Evolutionary conservation across 2,329 filamentous ascomycete genomes (phyloP).

Genomic region (Phyllosticta citriasiana): DNA sequence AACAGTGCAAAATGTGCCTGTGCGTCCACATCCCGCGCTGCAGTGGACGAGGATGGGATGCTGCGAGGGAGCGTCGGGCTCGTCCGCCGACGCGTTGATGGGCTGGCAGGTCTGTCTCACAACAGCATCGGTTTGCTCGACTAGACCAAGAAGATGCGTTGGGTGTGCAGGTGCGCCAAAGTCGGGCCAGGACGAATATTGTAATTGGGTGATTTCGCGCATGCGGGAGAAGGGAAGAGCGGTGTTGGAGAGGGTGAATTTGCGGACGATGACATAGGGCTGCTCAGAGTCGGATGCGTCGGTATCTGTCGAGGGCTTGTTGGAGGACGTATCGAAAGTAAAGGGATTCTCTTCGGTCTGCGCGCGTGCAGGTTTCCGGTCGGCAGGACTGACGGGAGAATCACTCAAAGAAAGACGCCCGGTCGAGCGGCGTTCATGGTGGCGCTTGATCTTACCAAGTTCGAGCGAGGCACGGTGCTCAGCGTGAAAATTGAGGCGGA

Average conservation of each 20-base stretch:
- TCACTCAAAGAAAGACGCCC: conserved; percentile 16
- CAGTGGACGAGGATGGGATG: conserved; percentile 88
- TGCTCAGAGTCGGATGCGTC: conserved; percentile 37
- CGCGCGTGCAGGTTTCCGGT: conserved; percentile 21
- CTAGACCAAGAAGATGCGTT: conserved; percentile 71
- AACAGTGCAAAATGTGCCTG: conserved; percentile 92
- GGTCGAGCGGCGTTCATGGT: conserved; percentile 15
- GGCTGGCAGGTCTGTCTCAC: conserved; percentile 31
- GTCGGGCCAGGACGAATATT: conserved; percentile 95
- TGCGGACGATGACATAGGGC: conserved; percentile 73
- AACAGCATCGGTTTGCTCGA: conserved; percentile 80
- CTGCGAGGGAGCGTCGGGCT: conserved; percentile 42
- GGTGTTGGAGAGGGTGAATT: conserved; percentile 72
- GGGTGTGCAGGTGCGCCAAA: conserved; percentile 89
- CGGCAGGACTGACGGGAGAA: conserved; percentile 18
- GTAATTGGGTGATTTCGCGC: conserved; percentile 86
- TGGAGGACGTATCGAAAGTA: not conserved
- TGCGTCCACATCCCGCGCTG: conserved; percentile 89
- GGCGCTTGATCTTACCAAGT: conserved; percentile 41
- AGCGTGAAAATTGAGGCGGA: conserved; percentile 66
- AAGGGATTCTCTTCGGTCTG: conserved; percentile 1
- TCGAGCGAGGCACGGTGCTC: conserved; percentile 77
- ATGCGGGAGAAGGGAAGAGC: conserved; percentile 73
- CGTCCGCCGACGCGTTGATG: conserved; percentile 40
- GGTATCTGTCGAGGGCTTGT: not conserved